phyloP scores from a whole-genome alignment of 2,329 filamentous ascomycete genomes.

The Diplocarpon rosae region DNA sequence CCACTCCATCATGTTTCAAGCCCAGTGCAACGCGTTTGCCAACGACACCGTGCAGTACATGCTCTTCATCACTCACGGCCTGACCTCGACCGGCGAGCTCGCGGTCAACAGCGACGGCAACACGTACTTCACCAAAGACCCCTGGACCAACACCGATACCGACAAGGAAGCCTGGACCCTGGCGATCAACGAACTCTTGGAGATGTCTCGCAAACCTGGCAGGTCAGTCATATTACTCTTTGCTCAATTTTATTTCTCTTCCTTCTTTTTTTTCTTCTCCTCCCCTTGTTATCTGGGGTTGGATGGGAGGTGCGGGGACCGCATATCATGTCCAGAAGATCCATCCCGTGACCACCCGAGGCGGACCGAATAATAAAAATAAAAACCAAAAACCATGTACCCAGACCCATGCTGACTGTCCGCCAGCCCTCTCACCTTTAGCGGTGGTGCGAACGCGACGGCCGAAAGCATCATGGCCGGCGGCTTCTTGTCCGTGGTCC shows the following conservation, averaged over 20 bases:
- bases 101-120: neutral
- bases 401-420: too few relatives aligned
- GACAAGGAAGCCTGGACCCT: slow-evolving; percentile 1
- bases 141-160: slow-evolving; percentile 1
- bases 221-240: neutral
- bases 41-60: neutral
- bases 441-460: slow-evolving; percentile 4
- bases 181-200: slow-evolving; percentile 1
- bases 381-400: too few relatives aligned
- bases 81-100: slow-evolving; percentile 1
- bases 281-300: too few relatives aligned
- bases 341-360: too few relatives aligned
- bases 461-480: slow-evolving; percentile 3
- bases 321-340: too few relatives aligned
- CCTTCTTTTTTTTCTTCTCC: too few relatives aligned
- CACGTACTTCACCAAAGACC: slow-evolving; percentile 1
- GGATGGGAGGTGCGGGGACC: too few relatives aligned
- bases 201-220: neutral
- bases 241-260: too few relatives aligned
- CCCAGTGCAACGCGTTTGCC: neutral
- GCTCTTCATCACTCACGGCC: slow-evolving; percentile 1
- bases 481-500: slow-evolving; percentile 23
- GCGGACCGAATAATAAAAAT: too few relatives aligned
- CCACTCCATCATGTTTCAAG: neutral
- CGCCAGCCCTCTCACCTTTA: neutral